Conservation (phyloP, 768 basidiomycete genomes). For the Phanerodontia chrysosporium region DNA sequence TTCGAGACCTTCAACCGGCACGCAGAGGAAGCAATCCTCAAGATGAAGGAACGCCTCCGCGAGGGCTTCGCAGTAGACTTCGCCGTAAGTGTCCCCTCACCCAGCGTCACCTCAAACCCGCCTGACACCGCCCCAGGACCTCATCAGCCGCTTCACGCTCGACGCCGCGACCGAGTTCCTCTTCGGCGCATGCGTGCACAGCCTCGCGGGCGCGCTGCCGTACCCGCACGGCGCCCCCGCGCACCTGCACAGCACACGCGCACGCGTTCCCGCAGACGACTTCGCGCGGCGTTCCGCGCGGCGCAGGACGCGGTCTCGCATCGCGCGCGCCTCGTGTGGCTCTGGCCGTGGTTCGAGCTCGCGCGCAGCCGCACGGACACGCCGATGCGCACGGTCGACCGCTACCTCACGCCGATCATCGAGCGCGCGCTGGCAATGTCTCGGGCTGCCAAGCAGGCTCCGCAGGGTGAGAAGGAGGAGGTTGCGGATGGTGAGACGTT, state of each 20-base stretch:
- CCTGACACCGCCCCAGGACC: conserved; percentile 27
- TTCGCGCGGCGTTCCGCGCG: conserved; percentile 33
- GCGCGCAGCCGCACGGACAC: conserved; percentile 26
- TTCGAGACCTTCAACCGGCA: conserved; percentile 31
- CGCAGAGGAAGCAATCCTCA: conserved; percentile 22
- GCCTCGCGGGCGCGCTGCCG: conserved; percentile 32
- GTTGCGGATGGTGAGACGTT: conserved; percentile 33
- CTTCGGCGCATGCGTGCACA: conserved; percentile 41
- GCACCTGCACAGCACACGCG: background rate
- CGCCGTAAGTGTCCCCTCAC: background rate
- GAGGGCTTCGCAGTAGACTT: conserved; percentile 29
- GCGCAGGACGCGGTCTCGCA: conserved; percentile 28
- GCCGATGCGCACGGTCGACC: conserved; percentile 36
- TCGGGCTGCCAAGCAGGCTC: background rate
- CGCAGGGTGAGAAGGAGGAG: background rate
- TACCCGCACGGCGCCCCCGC: conserved; percentile 30
- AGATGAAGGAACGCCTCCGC: conserved; percentile 23
- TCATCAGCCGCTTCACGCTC: conserved; percentile 43
- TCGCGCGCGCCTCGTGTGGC: conserved; percentile 27
- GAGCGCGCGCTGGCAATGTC: conserved; percentile 26
- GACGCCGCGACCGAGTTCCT: conserved; percentile 53
- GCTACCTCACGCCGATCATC: conserved; percentile 35
- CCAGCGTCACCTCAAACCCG: background rate
- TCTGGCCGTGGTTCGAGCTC: conserved; percentile 41
- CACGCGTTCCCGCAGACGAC: conserved; percentile 11